phyloP scores from a whole-genome alignment of 495 filamentous ascomycete species.

The Hypoxylon subgilvum region DNA sequence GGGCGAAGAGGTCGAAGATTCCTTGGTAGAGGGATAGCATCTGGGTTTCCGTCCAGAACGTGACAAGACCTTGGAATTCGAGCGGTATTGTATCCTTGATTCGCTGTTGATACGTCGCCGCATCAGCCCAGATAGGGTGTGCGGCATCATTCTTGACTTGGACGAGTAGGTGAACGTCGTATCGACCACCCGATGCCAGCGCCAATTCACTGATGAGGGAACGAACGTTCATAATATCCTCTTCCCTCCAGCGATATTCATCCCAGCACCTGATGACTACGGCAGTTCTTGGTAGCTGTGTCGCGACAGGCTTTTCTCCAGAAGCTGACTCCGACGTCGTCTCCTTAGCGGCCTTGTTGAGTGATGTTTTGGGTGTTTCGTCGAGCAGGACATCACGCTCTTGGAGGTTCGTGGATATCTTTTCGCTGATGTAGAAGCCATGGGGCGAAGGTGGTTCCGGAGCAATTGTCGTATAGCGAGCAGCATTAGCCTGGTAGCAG shows the following conservation, averaged over 20 bases:
- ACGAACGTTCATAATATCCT: conserved; percentile 74
- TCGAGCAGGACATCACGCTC: conserved; percentile 20
- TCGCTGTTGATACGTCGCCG: conserved; percentile 58
- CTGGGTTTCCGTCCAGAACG: conserved; percentile 89
- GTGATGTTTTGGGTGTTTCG: conserved; percentile 7
- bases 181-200: conserved; percentile 77
- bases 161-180: conserved; percentile 79
- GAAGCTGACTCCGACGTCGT: conserved; percentile 17
- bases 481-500: conserved; percentile 72
- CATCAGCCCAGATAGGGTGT: conserved; percentile 68
- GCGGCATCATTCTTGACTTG: conserved; percentile 72
- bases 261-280: conserved; percentile 78
- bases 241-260: conserved; percentile 68
- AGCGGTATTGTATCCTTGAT: conserved; percentile 75
- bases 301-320: conserved; percentile 56
- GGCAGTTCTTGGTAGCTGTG: conserved; percentile 68
- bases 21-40: conserved; percentile 88
- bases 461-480: conserved; percentile 63
- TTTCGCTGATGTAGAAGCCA: conserved; percentile 52
- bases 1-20: conserved; percentile 72
- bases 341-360: conserved; percentile 1
- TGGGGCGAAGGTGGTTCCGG: conserved; percentile 47
- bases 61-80: conserved; percentile 87
- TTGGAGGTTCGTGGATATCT: conserved; percentile 10
- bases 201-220: conserved; percentile 78